phyloP scores from a whole-genome alignment of 148 eudicot species.

The Suaeda aralocaspica region DNA sequence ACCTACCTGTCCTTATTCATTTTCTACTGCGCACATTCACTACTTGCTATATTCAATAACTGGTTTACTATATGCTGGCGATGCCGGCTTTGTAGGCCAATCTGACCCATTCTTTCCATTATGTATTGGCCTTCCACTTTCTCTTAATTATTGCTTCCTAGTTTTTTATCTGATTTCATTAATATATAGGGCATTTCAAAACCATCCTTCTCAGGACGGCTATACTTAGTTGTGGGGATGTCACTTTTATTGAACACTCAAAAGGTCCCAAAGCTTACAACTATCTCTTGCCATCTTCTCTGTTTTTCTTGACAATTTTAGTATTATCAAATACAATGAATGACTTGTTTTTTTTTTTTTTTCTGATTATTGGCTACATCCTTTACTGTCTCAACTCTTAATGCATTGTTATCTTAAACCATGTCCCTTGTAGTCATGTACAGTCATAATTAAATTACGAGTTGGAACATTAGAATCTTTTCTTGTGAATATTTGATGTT shows the following conservation, averaged over 20 bases:
- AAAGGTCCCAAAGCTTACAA: constrained; percentile 10
- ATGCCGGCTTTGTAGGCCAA: constrained; percentile 12
- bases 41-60: too few relatives aligned
- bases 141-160: neutral
- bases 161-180: neutral
- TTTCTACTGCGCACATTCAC: too few relatives aligned
- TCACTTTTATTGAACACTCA: constrained; percentile 16
- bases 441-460: too few relatives aligned
- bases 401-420: too few relatives aligned
- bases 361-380: too few relatives aligned
- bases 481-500: neutral
- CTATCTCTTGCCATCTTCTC: neutral
- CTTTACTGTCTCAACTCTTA: too few relatives aligned
- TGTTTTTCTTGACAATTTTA: constrained; percentile 1
- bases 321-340: neutral
- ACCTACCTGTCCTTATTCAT: too few relatives aligned
- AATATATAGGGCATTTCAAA: neutral
- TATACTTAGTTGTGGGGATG: constrained; percentile 33
- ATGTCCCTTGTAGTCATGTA: too few relatives aligned
- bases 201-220: constrained; percentile 19
- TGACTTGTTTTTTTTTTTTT: too few relatives aligned
- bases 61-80: neutral
- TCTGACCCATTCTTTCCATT: neutral
- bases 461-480: neutral
- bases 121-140: neutral